These are phyloP conservation scores for Umbelopsis isabellina DNA, from an alignment of 192 early-diverging fungal genomes.

Conservation along the genomic window DNA sequence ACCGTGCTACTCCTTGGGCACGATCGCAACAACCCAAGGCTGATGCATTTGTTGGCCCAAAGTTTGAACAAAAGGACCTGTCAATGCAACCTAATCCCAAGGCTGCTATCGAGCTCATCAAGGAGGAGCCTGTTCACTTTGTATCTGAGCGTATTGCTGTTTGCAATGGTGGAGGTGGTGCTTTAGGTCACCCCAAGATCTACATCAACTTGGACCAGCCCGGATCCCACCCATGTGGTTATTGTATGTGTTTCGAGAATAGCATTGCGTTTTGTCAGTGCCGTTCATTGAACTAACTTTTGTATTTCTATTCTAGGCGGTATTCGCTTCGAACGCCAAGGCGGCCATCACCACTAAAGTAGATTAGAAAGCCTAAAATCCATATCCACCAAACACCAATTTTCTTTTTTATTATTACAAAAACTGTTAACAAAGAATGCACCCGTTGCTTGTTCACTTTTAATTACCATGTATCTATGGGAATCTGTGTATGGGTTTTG, in stretches of 20 bases:
- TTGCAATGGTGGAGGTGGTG: conserved; percentile 92
- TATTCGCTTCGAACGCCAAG: conserved; percentile 74
- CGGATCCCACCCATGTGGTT: conserved; percentile 76
- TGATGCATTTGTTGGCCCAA: conserved; percentile 73
- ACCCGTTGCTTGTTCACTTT: not conserved
- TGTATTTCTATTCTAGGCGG: conserved; percentile 58
- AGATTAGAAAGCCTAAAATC: conserved; percentile 10
- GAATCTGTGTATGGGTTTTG: not conserved
- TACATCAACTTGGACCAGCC: conserved; percentile 87
- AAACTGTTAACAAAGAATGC: not conserved
- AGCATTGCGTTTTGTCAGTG: not conserved
- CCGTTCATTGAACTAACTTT: not conserved
- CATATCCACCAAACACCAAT: conserved; percentile 12
- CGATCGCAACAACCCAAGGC: conserved; percentile 70
- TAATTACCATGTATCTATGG: not conserved
- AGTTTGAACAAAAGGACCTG: conserved; percentile 86
- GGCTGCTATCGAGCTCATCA: conserved; percentile 91
- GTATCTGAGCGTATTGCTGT: conserved; percentile 73
- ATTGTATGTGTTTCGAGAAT: conserved; percentile 59
- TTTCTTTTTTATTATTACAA: conserved; percentile 17
- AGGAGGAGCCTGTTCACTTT: conserved; percentile 82
- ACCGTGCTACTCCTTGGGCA: conserved; percentile 79
- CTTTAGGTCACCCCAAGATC: conserved; percentile 92
- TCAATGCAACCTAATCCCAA: conserved; percentile 86
- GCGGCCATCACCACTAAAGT: conserved; percentile 67